These are phyloP conservation scores for Lolium perenne DNA, from an alignment of 176 grass and related monocot genomes.

Conservation along the genomic window DNA sequence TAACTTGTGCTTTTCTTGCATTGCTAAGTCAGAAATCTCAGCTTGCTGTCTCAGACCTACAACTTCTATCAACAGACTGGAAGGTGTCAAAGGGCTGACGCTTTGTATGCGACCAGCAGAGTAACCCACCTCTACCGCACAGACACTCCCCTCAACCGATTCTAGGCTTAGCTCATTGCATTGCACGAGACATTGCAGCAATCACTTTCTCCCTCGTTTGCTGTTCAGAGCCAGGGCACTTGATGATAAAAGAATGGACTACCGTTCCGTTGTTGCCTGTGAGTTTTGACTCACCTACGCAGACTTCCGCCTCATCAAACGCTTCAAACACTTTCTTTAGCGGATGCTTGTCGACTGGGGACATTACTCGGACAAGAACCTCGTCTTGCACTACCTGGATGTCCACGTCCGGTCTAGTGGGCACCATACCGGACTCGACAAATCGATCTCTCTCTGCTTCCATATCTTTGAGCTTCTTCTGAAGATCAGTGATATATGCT, in stretches of 20 bases:
- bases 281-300: conserved; percentile 74
- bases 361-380: conserved; percentile 79
- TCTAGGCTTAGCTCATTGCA: conserved; percentile 57
- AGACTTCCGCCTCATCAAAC: conserved; percentile 78
- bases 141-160: conserved; percentile 8
- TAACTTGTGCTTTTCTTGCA: conserved; percentile 40
- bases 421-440: conserved; percentile 44
- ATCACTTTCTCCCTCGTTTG: conserved; percentile 90
- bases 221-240: conserved; percentile 72
- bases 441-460: conserved; percentile 71
- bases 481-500: conserved; percentile 92
- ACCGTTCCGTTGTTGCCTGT: conserved; percentile 51
- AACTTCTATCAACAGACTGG: conserved; percentile 61
- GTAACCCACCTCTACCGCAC: conserved; percentile 21
- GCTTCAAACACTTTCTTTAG: conserved; percentile 74
- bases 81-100: conserved; percentile 47
- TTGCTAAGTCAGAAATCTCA: conserved; percentile 61
- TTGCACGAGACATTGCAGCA: conserved; percentile 61
- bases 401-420: conserved; percentile 68
- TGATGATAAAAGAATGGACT: conserved; percentile 84
- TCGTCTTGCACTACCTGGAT: conserved; percentile 84
- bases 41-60: conserved; percentile 55
- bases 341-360: conserved; percentile 74
- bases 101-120: conserved; percentile 44
- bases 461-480: conserved; percentile 95